Conservation (phyloP, 2,329 filamentous ascomycete species). For the Apiospora pterosperma region DNA sequence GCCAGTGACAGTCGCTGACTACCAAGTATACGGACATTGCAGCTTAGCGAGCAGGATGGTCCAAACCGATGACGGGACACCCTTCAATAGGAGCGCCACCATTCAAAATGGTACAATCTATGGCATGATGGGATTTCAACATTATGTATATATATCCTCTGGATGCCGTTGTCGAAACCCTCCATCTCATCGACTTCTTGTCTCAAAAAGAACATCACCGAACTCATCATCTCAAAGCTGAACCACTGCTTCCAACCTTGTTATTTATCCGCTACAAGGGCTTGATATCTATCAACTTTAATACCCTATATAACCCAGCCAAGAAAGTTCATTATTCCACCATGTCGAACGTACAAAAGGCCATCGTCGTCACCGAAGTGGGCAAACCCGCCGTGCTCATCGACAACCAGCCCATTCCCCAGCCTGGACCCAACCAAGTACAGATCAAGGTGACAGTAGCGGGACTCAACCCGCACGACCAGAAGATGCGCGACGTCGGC, state of each 20-base stretch:
- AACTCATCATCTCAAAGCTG: background rate
- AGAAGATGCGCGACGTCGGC: constrained; percentile 31
- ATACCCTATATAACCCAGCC: background rate
- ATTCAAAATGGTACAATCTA: background rate
- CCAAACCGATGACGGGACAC: background rate
- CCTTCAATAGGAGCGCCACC: background rate
- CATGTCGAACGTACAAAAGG: constrained; percentile 18
- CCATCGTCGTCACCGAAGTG: constrained; percentile 20
- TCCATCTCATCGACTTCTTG: background rate
- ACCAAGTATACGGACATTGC: background rate
- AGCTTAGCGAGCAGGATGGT: background rate
- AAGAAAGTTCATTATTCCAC: background rate
- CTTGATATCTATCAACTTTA: background rate
- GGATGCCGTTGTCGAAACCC: too few relatives aligned
- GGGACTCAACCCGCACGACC: constrained; percentile 32
- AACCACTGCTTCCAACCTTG: background rate
- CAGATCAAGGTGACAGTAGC: constrained; percentile 33
- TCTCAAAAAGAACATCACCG: background rate
- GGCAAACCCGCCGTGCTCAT: constrained; percentile 20
- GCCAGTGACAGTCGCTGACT: background rate
- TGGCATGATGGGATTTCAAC: background rate
- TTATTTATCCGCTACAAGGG: background rate
- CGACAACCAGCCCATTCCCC: constrained; percentile 21
- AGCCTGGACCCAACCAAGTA: constrained; percentile 29
- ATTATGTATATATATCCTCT: background rate